Conservation (phyloP, 139 green algal species). For the Desmodesmus armatus region DNA sequence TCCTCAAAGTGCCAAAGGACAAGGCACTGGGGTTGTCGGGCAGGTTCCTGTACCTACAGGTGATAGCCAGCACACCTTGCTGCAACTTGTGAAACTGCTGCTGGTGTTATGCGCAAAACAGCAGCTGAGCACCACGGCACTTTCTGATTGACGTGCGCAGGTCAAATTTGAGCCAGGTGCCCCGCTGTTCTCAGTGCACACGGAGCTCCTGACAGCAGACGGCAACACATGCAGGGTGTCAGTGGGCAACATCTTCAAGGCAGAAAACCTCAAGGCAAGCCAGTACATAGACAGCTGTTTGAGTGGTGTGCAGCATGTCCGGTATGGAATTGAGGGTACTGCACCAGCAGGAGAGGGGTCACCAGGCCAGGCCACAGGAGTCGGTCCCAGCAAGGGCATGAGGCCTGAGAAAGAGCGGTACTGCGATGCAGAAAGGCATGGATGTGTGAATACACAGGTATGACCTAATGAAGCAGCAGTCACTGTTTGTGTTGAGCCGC, state of each 20-base stretch:
- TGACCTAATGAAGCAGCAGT: background rate
- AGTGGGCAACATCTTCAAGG: slow-evolving; percentile 76
- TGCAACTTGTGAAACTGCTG: background rate
- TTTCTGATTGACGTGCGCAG: slow-evolving; percentile 28
- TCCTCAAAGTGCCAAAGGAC: slow-evolving; percentile 65
- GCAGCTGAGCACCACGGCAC: background rate
- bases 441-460: background rate
- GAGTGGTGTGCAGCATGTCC: background rate
- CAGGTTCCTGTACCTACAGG: slow-evolving; percentile 80
- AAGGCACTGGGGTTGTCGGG: slow-evolving; percentile 69
- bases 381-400: too few species aligned
- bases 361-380: too few species aligned
- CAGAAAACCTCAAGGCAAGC: slow-evolving; percentile 51
- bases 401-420: too few species aligned
- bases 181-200: slow-evolving; percentile 72
- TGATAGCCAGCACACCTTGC: slow-evolving; percentile 47
- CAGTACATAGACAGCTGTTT: background rate
- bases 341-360: too few species aligned
- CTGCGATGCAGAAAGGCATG: too few species aligned
- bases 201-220: slow-evolving; percentile 64
- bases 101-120: background rate
- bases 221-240: slow-evolving; percentile 66
- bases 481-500: background rate
- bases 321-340: background rate
- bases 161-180: slow-evolving; percentile 52